These are phyloP conservation scores for Crithidia mellificae DNA, from an alignment of 208 protist species.

Conservation along the genomic window DNA sequence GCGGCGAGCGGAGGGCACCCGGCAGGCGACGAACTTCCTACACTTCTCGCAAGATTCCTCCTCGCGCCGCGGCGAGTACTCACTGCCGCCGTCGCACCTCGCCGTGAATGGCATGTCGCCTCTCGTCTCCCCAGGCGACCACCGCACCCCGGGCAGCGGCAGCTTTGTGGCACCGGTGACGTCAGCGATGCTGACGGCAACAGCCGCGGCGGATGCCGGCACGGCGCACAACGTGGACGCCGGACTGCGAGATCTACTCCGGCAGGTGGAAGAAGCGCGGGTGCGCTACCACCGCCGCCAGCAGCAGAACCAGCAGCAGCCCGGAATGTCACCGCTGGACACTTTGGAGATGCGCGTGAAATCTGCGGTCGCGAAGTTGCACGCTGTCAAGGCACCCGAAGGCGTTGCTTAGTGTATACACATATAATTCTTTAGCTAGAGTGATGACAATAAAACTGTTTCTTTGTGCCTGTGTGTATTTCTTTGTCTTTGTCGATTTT, in stretches of 20 bases:
- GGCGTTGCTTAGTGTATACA: constrained; percentile 1
- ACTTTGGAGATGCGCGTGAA: constrained; percentile 23
- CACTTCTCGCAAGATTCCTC: constrained; percentile 36
- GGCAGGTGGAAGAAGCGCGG: constrained; percentile 25
- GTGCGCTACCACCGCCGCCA: constrained; percentile 11
- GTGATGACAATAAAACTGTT: too few relatives aligned
- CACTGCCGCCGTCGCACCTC: constrained; percentile 11
- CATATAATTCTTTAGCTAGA: too few relatives aligned
- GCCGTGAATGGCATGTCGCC: constrained; percentile 12
- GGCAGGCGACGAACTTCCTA: constrained; percentile 21
- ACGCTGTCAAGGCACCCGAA: not conserved
- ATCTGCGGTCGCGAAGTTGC: constrained; percentile 26
- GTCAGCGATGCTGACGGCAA: not conserved
- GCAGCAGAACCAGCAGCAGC: constrained; percentile 11
- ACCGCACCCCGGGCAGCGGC: constrained; percentile 10
- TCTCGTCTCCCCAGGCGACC: constrained; percentile 9
- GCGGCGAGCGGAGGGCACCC: not conserved
- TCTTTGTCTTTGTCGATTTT: too few relatives aligned
- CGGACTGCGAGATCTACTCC: constrained; percentile 8
- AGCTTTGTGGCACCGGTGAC: constrained; percentile 1
- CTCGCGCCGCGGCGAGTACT: constrained; percentile 10
- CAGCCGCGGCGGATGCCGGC: not conserved
- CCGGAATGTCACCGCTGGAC: not conserved
- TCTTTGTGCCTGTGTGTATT: too few relatives aligned
- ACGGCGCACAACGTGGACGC: constrained; percentile 1